Percentiles rank a stretch among this genome's conserved stretches.
These are phyloP conservation scores for Plectosphaerella sp. DNA, from an alignment of 2,329 filamentous ascomycete genomes.

Conservation along the genomic window DNA sequence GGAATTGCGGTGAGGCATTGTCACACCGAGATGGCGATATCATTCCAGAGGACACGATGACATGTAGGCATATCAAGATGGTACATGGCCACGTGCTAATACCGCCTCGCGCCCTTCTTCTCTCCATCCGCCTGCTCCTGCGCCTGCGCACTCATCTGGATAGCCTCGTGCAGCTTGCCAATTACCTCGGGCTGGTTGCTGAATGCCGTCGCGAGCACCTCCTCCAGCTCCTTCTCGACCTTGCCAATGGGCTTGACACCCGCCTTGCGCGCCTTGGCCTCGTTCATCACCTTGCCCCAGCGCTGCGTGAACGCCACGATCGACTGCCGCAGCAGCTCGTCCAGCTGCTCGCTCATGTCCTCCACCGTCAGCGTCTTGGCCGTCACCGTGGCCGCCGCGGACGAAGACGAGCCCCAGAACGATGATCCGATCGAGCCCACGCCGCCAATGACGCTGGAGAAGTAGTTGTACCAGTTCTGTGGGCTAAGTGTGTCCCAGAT, in stretches of 20 bases:
- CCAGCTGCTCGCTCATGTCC: slow-evolving; percentile 61
- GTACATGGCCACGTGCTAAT: slow-evolving; percentile 3
- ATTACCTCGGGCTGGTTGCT: slow-evolving; percentile 55
- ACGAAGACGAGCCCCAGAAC: slow-evolving; percentile 35
- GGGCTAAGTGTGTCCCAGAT: slow-evolving; percentile 61
- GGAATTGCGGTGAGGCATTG: neutral
- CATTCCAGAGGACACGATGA: neutral
- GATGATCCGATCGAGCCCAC: slow-evolving; percentile 18
- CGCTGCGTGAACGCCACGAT: slow-evolving; percentile 60
- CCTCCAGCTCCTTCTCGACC: slow-evolving; percentile 52
- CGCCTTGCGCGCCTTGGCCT: slow-evolving; percentile 41
- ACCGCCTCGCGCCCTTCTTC: slow-evolving; percentile 20
- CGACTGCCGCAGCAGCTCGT: slow-evolving; percentile 56
- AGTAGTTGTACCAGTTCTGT: slow-evolving; percentile 54
- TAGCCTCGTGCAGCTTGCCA: slow-evolving; percentile 56
- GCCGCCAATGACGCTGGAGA: slow-evolving; percentile 53
- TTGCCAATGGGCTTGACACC: slow-evolving; percentile 46
- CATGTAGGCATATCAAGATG: neutral
- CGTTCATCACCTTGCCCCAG: slow-evolving; percentile 49
- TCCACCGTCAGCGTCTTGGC: slow-evolving; percentile 34
- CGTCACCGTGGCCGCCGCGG: slow-evolving; percentile 21
- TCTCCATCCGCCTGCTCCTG: slow-evolving; percentile 38
- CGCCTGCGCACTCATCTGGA: slow-evolving; percentile 51
- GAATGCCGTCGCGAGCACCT: slow-evolving; percentile 53
- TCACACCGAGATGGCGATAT: neutral